Evolutionary conservation across 306 rosid species (phyloP).

Genomic region (Canavalia ensiformis): DNA sequence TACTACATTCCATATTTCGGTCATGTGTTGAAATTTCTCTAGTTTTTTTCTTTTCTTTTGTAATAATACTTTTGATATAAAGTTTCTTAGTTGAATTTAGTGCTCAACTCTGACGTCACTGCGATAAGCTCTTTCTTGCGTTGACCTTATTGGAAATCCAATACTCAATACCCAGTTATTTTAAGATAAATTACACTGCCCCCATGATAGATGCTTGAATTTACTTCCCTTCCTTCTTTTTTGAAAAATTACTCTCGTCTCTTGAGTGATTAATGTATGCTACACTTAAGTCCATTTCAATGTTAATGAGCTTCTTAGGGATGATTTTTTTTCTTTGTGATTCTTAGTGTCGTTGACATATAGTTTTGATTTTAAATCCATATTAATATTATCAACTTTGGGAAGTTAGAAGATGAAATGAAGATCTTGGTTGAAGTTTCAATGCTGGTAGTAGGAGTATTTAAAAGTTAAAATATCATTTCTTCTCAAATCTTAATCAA

Average conservation of each 20-base stretch:
- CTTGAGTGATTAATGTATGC: not conserved
- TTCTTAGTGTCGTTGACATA: not conserved
- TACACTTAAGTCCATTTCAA: constrained; percentile 5
- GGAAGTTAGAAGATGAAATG: not conserved
- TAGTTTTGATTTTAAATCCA: not conserved
- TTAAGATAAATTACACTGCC: not conserved
- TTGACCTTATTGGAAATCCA: not conserved
- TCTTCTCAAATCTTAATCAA: not conserved
- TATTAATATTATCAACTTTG: not conserved
- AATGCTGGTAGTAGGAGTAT: not conserved
- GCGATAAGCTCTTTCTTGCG: constrained; percentile 10
- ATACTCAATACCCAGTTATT: not conserved
- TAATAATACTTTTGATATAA: constrained; percentile 1
- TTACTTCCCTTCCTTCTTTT: not conserved
- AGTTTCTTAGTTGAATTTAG: constrained; percentile 8
- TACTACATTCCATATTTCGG: not conserved
- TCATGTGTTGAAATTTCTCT: constrained; percentile 8
- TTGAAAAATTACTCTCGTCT: not conserved
- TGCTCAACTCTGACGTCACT: constrained; percentile 14
- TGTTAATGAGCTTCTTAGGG: constrained; percentile 1
- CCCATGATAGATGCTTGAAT: not conserved
- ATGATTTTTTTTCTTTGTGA: not conserved
- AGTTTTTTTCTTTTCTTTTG: not conserved
- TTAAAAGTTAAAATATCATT: not conserved
- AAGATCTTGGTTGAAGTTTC: not conserved